Evolutionary conservation across 2,329 filamentous ascomycete genomes (phyloP), one percentile per base, ranked within the genome.

Genomic region (Microsporum ferrugineum): DNA sequence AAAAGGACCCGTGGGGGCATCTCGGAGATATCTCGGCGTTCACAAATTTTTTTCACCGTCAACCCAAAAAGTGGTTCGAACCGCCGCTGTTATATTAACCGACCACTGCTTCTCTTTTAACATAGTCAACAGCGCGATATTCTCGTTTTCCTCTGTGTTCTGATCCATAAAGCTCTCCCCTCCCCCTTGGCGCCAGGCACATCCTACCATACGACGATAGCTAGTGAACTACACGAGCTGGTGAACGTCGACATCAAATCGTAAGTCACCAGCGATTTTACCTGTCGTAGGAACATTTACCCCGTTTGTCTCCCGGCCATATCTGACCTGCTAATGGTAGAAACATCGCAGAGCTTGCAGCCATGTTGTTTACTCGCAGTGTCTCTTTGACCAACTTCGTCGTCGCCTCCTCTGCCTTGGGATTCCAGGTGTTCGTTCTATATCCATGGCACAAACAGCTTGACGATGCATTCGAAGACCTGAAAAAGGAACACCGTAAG

Each of bases 381-480:
- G 77, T 86, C 64, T 85, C 83, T 8, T 66, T 85, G 63, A 84
- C 82, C 63, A 86, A 88, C 75, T 88, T 88, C 68, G 69, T 80
- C 64, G 82, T 88, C 63, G 85, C 84, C 59, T 80, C 79, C 34
- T 86, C 84, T 2, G 85, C 85, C 0, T 77, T 88, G 38, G 77
- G 76, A 39, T 88, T 88, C 71, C 85, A 88, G 72, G 83, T 87
- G 57, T 84, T 83, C 66, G 85, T 88, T 43, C 76, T 88, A 8
- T 88, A 88, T 71, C 85, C 85, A 1, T 88, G 85, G 85, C 85
- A 88, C 71, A 80, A 86, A 67, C 77, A 85, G 68, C 75, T 88
- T 5, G 82, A 87, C 64, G 78, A 80, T 23, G 81, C 82, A 63
- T 87, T 88, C 67, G 76, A 82, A 60, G 73, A 77, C 8, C 73